Evolutionary conservation across 2,329 filamentous ascomycete genomes (phyloP), one percentile per base, ranked within the genome.

Genomic region (Talaromyces sp.): DNA sequence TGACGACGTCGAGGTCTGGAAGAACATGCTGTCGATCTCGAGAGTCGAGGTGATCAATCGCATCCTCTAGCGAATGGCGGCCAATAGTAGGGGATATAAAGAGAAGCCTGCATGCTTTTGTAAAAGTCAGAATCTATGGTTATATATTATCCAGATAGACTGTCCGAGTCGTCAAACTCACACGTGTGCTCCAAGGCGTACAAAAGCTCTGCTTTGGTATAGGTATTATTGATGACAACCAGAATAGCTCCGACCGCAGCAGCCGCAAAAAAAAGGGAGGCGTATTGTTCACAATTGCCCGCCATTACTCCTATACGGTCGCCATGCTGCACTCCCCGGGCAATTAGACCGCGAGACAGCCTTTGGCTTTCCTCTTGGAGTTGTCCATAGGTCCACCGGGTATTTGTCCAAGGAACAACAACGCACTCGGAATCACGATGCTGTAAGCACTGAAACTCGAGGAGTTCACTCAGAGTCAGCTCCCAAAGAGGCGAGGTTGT

Each of bases 211-310:
- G 83, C 84, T 2, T 87, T 82, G 1, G 90, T 93, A 71, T 93
- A 93, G 0, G 89, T 93, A 75, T 92, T 93, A 77, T 93, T 93
- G 66, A 93, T 78, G 52, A 92, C 91, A 30, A 92, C 89, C 58
- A 92, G 79, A 53, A 89, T 86, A 54, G 84, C 86, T 10, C 88
- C 87, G 19, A 89, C 63, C 54, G 85, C 81, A 47, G 87, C 85
- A 11, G 86, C 87, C 3, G 88, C 88, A 66, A 92, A 91, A 79
- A 91, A 90, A 17, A 91, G 82, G 2, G 88, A 82, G 32, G 89
- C 75, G 62, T 80, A 84, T 65, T 84, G 80, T 63, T 84, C 81
- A 65, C 82, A 83, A 65, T 85, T 84, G 4, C 83, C 78, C 65
- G 89, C 88, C 86, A 92, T 91, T 65, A 93, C 87, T 32, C 85